Conservation (phyloP, 106 monocot genomes). For the Vanilla planifolia region DNA sequence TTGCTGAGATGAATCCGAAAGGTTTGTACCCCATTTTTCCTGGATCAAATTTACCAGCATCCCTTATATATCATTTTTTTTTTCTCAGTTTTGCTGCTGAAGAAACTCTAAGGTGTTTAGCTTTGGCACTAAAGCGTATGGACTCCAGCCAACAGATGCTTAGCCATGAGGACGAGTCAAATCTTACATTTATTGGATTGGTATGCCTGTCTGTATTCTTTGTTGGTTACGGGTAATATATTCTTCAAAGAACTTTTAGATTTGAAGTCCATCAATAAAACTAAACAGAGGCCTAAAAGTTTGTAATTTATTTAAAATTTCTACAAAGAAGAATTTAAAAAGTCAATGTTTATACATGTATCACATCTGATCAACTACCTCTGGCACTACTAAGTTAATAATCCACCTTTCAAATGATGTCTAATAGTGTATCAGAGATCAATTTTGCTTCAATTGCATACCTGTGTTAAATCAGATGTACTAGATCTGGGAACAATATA, state of each 20-base stretch:
- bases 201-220: conserved; percentile 23
- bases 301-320: too few species aligned
- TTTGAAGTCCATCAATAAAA: too few species aligned
- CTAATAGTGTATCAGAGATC: too few species aligned
- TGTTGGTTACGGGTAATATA: not conserved
- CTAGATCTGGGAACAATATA: too few species aligned
- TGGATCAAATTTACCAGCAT: not conserved
- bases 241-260: not conserved
- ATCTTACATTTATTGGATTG: conserved; percentile 97
- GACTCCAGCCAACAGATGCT: conserved; percentile 74
- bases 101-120: conserved; percentile 90
- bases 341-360: too few species aligned
- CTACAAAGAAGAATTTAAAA: too few species aligned
- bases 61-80: not conserved
- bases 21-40: not conserved
- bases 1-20: not conserved
- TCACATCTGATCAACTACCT: too few species aligned
- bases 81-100: conserved; percentile 80
- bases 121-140: conserved; percentile 94
- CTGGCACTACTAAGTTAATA: too few species aligned
- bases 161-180: conserved; percentile 78
- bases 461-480: too few species aligned
- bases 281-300: too few species aligned
- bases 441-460: too few species aligned
- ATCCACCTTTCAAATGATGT: too few species aligned